Percentiles rank a stretch among this genome's conserved stretches.
phyloP scores from a whole-genome alignment of 2,329 filamentous ascomycete genomes.

The Neodidymelliopsis sp. region DNA sequence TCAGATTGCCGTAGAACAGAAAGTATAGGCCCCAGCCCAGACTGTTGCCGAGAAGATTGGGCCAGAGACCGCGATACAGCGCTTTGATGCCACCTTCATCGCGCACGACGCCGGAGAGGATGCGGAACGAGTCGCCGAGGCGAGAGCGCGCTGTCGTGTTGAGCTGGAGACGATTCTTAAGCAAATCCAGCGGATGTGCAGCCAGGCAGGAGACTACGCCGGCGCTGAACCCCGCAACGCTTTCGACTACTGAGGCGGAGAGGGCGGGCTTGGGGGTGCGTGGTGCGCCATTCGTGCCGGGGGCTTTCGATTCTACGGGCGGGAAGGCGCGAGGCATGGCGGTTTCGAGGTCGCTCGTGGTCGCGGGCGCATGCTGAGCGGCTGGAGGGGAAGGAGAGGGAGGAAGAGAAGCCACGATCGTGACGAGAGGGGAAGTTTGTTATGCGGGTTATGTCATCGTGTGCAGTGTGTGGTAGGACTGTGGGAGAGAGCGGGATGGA shows the following conservation, averaged over 20 bases:
- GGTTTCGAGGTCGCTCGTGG: slow-evolving; percentile 17
- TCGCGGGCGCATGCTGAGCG: slow-evolving; percentile 32
- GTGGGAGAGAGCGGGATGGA: slow-evolving; percentile 5
- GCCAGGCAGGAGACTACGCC: slow-evolving; percentile 85
- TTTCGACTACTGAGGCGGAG: slow-evolving; percentile 80
- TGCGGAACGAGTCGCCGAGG: slow-evolving; percentile 61
- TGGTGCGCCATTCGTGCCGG: slow-evolving; percentile 48
- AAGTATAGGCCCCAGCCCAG: slow-evolving; percentile 94
- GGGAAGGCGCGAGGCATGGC: slow-evolving; percentile 60
- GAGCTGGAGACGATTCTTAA: slow-evolving; percentile 93
- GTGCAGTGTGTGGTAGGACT: not conserved
- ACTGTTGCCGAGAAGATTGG: slow-evolving; percentile 90
- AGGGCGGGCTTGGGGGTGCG: slow-evolving; percentile 48
- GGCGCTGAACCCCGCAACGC: slow-evolving; percentile 86
- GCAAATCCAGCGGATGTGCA: slow-evolving; percentile 91
- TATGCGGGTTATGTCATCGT: slow-evolving; percentile 15
- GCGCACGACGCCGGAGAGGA: slow-evolving; percentile 60
- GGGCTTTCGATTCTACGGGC: slow-evolving; percentile 50
- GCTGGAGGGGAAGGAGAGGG: not conserved
- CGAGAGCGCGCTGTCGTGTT: slow-evolving; percentile 52
- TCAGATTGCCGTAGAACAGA: slow-evolving; percentile 71
- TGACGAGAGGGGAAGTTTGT: not conserved
- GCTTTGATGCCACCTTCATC: slow-evolving; percentile 68
- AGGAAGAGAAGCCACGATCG: slow-evolving; percentile 3
- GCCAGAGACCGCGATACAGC: slow-evolving; percentile 87